These are phyloP conservation scores for Emmonsiellopsis sp. DNA, from an alignment of 2,329 filamentous ascomycete genomes.

Conservation along the genomic window DNA sequence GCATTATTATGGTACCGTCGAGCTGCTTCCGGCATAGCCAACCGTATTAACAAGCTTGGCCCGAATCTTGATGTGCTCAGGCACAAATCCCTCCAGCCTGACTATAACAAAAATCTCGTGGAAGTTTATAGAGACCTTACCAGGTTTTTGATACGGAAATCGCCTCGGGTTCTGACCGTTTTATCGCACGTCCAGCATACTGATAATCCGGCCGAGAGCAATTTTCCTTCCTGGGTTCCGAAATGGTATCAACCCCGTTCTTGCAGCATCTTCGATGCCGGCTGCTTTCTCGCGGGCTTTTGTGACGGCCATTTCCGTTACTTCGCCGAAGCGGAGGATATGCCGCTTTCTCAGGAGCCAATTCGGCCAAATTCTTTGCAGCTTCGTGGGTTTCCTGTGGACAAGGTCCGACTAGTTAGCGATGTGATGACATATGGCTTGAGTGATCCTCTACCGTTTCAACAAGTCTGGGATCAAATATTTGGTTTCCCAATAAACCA, in stretches of 20 bases:
- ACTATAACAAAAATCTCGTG: background rate
- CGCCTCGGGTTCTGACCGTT: background rate
- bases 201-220: slow-evolving; percentile 1
- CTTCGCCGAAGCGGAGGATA: slow-evolving; percentile 3
- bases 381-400: slow-evolving; percentile 3
- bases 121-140: slow-evolving; percentile 2
- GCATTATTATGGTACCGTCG: background rate
- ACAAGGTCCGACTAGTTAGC: slow-evolving; percentile 1
- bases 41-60: slow-evolving; percentile 1
- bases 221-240: slow-evolving; percentile 6
- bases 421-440: background rate
- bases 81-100: background rate
- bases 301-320: slow-evolving; percentile 1
- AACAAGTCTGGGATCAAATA: slow-evolving; percentile 1
- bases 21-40: background rate
- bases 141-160: slow-evolving; percentile 1
- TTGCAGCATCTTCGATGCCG: background rate
- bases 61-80: slow-evolving; percentile 1
- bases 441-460: background rate
- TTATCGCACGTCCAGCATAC: slow-evolving; percentile 5
- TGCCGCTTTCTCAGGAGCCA: background rate
- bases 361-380: background rate
- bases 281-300: slow-evolving; percentile 2
- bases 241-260: slow-evolving; percentile 7
- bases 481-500: slow-evolving; percentile 1